Base-by-base conservation (phyloP, 176 grass and related monocot species). In the Cymbopogon citratus region DNA sequence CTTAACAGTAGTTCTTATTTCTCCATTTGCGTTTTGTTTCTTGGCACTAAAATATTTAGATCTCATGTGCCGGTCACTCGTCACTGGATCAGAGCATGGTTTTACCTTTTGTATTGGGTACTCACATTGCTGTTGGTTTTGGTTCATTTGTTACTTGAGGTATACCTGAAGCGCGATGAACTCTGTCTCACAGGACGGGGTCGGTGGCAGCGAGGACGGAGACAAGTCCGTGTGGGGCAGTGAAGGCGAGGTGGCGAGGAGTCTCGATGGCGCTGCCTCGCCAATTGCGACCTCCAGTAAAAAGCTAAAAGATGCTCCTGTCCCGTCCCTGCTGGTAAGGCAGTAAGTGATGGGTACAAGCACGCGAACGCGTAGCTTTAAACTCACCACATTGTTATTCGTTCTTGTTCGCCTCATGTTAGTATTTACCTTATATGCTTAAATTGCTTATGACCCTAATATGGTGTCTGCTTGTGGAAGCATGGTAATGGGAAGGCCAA, bases 181-280 rank as follows among this genome's bases (percentile, higher is more conserved):
- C 28, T 39, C 14, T 84, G 66, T 66, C 63, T 26, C 12, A 66
- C 79, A 93, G 91, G 80, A 89, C 39, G 59, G 87, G 87, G 44
- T 51, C 33, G 73, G 83, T 9, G 81, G 77, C 31, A 90, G 79
- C 14, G 74, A 88, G 28, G 82, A 88, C 14, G 75, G 10, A n/a
- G 49, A 83, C 12, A 78, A 70, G 35, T 71, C 89, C 26, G 80
- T 56, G 26, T 87, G 46, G 73, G 66, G 56, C 2, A 83, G 41
- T 45, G 84, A 87, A 9, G 66, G 28, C 33, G 71, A 80, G 27
- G 78, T 24, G 12, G 25, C 25, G 26, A 13, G 5, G 71, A 76
- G 34, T 19, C 40, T 33, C 26, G 6, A 49, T 5, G 46, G 44
- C 7, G 43, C 44, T 25, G 28, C 6, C 52, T 56, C 41, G 6